Percentiles rank a stretch among this genome's conserved stretches.
Evolutionary conservation across 2,329 filamentous ascomycete species (phyloP).

Genomic region (Verticillium zaregamsianum): DNA sequence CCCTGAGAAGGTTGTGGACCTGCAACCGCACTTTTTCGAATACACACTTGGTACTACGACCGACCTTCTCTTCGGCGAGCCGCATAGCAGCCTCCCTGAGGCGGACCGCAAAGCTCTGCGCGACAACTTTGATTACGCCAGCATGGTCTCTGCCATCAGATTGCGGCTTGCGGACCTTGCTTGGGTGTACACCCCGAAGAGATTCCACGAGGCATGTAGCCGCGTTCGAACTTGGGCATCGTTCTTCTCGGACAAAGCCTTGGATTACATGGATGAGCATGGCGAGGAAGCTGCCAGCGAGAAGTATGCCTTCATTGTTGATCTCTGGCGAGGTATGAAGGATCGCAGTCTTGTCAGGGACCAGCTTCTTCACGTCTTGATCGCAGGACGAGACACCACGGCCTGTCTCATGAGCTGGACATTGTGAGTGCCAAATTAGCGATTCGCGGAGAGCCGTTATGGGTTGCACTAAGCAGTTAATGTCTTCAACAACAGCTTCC

Average conservation of each 20-base stretch:
- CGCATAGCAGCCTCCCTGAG: constrained; percentile 13
- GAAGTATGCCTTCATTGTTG: constrained; percentile 40
- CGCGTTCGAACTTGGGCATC: constrained; percentile 15
- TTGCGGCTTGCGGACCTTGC: constrained; percentile 28
- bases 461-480: not conserved
- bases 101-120: constrained; percentile 10
- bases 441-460: not conserved
- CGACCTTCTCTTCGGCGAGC: constrained; percentile 17
- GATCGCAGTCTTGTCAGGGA: constrained; percentile 1
- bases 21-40: constrained; percentile 18
- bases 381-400: constrained; percentile 12
- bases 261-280: constrained; percentile 4
- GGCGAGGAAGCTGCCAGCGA: constrained; percentile 19
- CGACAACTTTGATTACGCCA: constrained; percentile 17
- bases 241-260: constrained; percentile 21
- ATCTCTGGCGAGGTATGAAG: constrained; percentile 13
- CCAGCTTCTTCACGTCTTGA: constrained; percentile 7
- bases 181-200: constrained; percentile 1
- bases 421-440: constrained; percentile 3
- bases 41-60: constrained; percentile 18
- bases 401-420: constrained; percentile 9
- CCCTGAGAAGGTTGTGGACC: constrained; percentile 9
- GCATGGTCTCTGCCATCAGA: constrained; percentile 15
- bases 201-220: constrained; percentile 9
- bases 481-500: not conserved